Evolutionary conservation across 805 yeast genomes (phyloP).

Genomic region (Starmerella geochares): DNA sequence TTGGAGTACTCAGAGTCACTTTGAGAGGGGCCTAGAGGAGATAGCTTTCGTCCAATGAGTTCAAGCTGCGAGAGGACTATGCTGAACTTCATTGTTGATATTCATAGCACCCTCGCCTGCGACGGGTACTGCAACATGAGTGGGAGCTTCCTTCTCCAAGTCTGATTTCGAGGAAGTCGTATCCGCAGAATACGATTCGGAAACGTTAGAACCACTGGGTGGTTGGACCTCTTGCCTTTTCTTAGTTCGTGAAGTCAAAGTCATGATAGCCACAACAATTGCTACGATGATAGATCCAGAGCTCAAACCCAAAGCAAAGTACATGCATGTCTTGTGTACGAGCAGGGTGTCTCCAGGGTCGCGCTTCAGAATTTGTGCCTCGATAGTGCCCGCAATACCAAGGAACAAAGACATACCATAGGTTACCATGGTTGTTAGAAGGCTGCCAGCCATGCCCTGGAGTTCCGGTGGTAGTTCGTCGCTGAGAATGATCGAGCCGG

Average conservation of each 20-base stretch:
- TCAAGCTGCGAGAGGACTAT: too few relatives aligned
- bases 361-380: slow-evolving; percentile 16
- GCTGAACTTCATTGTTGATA: too few relatives aligned
- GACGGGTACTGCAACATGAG: background rate
- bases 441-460: slow-evolving; percentile 72
- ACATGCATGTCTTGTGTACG: slow-evolving; percentile 16
- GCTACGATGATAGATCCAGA: slow-evolving; percentile 15
- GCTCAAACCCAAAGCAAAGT: slow-evolving; percentile 21
- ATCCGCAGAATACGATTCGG: background rate
- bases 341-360: slow-evolving; percentile 13
- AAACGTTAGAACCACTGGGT: background rate
- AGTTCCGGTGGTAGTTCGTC: slow-evolving; percentile 49
- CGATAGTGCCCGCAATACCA: slow-evolving; percentile 48
- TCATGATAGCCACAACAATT: slow-evolving; percentile 15
- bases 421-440: slow-evolving; percentile 59
- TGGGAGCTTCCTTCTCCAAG: background rate
- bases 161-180: background rate
- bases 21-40: too few relatives aligned
- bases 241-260: slow-evolving; percentile 1
- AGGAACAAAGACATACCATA: slow-evolving; percentile 62
- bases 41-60: too few relatives aligned
- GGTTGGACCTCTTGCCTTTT: background rate
- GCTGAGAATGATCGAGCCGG: slow-evolving; percentile 54
- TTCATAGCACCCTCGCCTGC: background rate
- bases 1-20: too few relatives aligned